A percentile compares a stretch with the other conserved stretches of the same genome.
These are phyloP conservation scores for Colletotrichum salicis DNA, from an alignment of 2,329 filamentous ascomycete genomes.

Conservation along the genomic window DNA sequence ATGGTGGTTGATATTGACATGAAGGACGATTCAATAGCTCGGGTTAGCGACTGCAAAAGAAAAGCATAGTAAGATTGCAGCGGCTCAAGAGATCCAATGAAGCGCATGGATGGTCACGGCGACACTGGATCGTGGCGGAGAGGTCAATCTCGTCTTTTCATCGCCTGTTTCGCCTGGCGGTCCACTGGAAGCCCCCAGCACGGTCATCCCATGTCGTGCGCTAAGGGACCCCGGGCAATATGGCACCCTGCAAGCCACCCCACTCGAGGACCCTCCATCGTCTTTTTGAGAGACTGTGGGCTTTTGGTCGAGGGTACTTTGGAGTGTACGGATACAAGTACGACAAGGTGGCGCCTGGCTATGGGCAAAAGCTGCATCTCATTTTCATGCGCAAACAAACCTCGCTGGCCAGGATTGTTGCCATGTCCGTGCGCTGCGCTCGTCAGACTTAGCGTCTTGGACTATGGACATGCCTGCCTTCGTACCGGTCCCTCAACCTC, in stretches of 20 bases:
- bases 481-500: background rate
- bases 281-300: background rate
- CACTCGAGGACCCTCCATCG: constrained; percentile 13
- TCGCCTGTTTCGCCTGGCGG: constrained; percentile 30
- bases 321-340: too few species aligned
- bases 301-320: background rate
- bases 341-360: constrained; percentile 9
- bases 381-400: background rate
- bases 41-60: constrained; percentile 22
- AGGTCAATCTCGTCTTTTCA: constrained; percentile 34
- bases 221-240: constrained; percentile 19
- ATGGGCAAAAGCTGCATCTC: constrained; percentile 5
- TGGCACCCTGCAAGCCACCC: constrained; percentile 7
- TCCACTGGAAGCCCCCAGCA: constrained; percentile 29
- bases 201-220: constrained; percentile 29
- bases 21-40: constrained; percentile 27
- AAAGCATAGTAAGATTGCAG: constrained; percentile 33
- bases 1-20: background rate
- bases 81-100: constrained; percentile 15
- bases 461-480: background rate
- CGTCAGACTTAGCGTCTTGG: constrained; percentile 27
- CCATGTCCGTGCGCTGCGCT: constrained; percentile 31
- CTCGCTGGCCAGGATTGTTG: constrained; percentile 18
- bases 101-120: constrained; percentile 29
- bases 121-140: constrained; percentile 34